Evolutionary conservation across 2,329 filamentous ascomycete species (phyloP), one percentile per base, ranked within the genome.

Genomic region (Scedosporium apiospermum): DNA sequence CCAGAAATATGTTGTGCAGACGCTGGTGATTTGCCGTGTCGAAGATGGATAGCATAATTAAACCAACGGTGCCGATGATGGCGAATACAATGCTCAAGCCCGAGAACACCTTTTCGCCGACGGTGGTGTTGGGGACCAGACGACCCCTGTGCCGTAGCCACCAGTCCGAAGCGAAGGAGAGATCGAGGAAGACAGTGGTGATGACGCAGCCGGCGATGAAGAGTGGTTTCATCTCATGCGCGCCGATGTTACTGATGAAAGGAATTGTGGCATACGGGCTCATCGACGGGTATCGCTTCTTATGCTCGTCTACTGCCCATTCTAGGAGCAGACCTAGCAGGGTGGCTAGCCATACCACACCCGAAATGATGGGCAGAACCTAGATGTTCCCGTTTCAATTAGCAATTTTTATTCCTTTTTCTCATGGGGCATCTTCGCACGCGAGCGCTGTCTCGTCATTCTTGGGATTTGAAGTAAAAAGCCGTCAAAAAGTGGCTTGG

Each of bases 11-110:
- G 69, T 91, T 80, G 72, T 99, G 95, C 63, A 89, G 72, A 1
- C 68, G 74, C 1, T 80, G 80, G 72, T 96, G 84, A 62, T 79
- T 77, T n/a, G 81, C 74, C 0, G 91, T 95, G 74, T 98, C 91
- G 73, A 96, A 97, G 68, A 96, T 87, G 66, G 88, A 87, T 49
- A 99, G 80, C 5, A 93, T 79, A 66, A 96, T 91, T 55, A 99
- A 76, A 3, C 93, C 93, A 0, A 81, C 80, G 0, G 90, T 92
- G 60, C 95, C 95, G 26, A 87, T 75, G 53, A 93, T 71, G 10
- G 92, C 89, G 65, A 87, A 85, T 34, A 86, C 53, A 58, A 93
- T 90, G 55, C 82, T 83, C 53, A 89, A 72, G 1, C 71, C 73
- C 5, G 80, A 85, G 23, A 91, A 78, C 3, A 85, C 68, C 73